These are phyloP conservation scores for Sporormia fimetaria DNA, from an alignment of 495 filamentous ascomycete species.

Conservation along the genomic window DNA sequence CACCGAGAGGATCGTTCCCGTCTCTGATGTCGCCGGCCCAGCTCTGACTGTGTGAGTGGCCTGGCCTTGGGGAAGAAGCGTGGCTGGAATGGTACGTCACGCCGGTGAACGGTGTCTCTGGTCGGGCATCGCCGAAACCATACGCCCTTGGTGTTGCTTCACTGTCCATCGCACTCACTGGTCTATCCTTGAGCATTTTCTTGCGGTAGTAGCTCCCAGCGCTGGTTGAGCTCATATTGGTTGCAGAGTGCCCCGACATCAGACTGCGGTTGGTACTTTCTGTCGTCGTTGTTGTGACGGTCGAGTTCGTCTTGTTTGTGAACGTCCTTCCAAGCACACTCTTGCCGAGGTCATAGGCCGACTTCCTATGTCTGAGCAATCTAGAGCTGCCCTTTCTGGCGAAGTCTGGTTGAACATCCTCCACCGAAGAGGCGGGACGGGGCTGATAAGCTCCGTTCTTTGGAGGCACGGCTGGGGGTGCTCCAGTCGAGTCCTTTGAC, in stretches of 20 bases:
- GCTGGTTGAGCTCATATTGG: slow-evolving; percentile 86
- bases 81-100: slow-evolving; percentile 79
- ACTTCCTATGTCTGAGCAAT: slow-evolving; percentile 52
- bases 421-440: slow-evolving; percentile 46
- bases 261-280: slow-evolving; percentile 68
- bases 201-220: slow-evolving; percentile 81
- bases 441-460: slow-evolving; percentile 32
- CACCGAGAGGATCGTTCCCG: slow-evolving; percentile 51
- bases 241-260: slow-evolving; percentile 87
- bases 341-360: slow-evolving; percentile 68
- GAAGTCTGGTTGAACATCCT: slow-evolving; percentile 26
- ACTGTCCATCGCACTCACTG: slow-evolving; percentile 42
- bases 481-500: slow-evolving; percentile 24
- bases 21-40: slow-evolving; percentile 37
- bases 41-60: slow-evolving; percentile 38
- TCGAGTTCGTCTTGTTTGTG: slow-evolving; percentile 78
- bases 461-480: slow-evolving; percentile 35
- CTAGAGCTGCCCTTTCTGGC: slow-evolving; percentile 13
- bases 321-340: slow-evolving; percentile 61
- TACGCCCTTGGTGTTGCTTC: slow-evolving; percentile 16
- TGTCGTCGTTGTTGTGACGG: slow-evolving; percentile 60
- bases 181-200: slow-evolving; percentile 38
- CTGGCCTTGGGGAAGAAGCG: slow-evolving; percentile 43
- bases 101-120: slow-evolving; percentile 44
- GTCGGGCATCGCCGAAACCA: slow-evolving; percentile 37